Base-by-base conservation (phyloP, 2,329 filamentous ascomycete species). In the Chrysoporthe deuterocubensis region DNA sequence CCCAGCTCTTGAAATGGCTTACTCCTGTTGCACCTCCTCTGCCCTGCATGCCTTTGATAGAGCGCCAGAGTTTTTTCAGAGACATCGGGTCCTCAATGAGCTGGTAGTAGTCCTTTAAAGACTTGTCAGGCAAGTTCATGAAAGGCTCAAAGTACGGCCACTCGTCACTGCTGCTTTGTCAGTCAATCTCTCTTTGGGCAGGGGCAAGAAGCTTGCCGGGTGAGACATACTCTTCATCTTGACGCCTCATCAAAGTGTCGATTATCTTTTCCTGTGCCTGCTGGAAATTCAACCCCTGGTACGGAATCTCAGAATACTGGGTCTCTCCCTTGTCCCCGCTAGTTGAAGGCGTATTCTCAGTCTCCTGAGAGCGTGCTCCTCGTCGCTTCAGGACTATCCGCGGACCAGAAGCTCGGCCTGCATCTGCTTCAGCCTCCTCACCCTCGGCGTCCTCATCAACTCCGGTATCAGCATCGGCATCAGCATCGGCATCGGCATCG, bases 191-290 rank as follows among this genome's bases (percentile, higher is more conserved):
- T 44, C 59, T 57, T 48, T 6, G 44, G 40, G 57, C 11, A 60
- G n/a, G 32, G 34, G 8, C 18, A 56, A 57, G 46, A 21, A 26
- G 32, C 14, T 44, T 67, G 32, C 62, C 43, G 65, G 44, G 16
- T 8, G n/a, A 67, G 32, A 76, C 74, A 59, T 81, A 92, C 89
- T 86, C 83, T 69, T 89, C 87, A 69, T 93, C 90, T 60, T 87
- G 84, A 71, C 85, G 88, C 59, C 91, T 86, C 14, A 95, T 84
- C 70, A 95, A 78, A 73, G 95, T 92, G 65, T 90, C 87, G 4
- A 97, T 82, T 67, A 97, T 88, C 81, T 93, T 93, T 73, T 96
- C 92, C 76, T 97, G 93, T 0, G 93, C 94, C 75, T 94, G 86
- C 76, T 96, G 92, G 75, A 97, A 95, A 11, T 77, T 90, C 62